Conservation (phyloP, 805 yeast genomes). For the Wickerhamomyces rabaulensis region DNA sequence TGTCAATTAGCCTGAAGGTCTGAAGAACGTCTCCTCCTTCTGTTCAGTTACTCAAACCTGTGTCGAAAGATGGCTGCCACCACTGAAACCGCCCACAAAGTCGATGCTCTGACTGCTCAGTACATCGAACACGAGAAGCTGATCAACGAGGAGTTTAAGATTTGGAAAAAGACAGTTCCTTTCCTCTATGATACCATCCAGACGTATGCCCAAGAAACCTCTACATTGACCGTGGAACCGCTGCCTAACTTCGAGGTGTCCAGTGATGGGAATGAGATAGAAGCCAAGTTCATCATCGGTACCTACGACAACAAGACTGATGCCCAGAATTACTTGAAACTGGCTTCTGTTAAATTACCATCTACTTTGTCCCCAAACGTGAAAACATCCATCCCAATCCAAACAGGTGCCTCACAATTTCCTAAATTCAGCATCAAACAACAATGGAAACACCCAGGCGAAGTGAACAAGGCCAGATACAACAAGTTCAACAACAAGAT, state of each 20-base stretch:
- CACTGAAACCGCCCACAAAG: background rate
- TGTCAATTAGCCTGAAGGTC: no score
- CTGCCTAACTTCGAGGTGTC: conserved; percentile 31
- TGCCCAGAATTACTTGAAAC: conserved; percentile 38
- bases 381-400: conserved; percentile 20
- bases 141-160: conserved; percentile 69
- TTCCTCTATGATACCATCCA: conserved; percentile 65
- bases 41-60: background rate
- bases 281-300: conserved; percentile 40
- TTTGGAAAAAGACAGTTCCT: conserved; percentile 84
- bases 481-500: conserved; percentile 26
- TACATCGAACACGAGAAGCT: conserved; percentile 57
- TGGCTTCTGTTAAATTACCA: conserved; percentile 34
- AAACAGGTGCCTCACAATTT: conserved; percentile 26
- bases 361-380: conserved; percentile 39
- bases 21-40: no score
- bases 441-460: conserved; percentile 52
- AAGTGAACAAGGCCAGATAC: conserved; percentile 56
- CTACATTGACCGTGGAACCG: conserved; percentile 57
- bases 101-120: conserved; percentile 21
- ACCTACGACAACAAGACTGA: conserved; percentile 33
- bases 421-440: conserved; percentile 33
- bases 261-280: conserved; percentile 26
- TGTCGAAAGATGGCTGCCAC: background rate
- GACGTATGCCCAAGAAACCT: conserved; percentile 52